Evolutionary conservation across 2,329 filamentous ascomycete genomes (phyloP).

Genomic region (Dactylellina haptotyla): DNA sequence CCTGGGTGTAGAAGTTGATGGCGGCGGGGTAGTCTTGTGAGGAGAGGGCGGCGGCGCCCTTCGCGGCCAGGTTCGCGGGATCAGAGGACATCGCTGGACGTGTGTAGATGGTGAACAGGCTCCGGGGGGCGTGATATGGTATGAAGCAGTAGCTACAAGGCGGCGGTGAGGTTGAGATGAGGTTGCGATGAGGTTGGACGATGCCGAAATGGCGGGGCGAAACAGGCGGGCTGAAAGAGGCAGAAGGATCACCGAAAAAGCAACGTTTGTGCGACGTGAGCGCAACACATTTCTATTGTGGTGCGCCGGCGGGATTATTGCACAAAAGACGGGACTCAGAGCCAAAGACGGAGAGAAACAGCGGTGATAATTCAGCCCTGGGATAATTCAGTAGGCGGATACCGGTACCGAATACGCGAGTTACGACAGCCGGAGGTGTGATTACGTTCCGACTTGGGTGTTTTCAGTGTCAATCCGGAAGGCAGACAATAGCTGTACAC

Average conservation of each 20-base stretch:
- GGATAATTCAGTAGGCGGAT: too few relatives aligned
- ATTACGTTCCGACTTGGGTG: not conserved
- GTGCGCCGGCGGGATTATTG: too few relatives aligned
- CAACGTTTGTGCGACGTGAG: constrained; percentile 19
- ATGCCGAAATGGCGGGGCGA: not conserved
- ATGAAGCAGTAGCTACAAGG: not conserved
- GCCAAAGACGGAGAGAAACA: not conserved
- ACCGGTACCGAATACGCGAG: too few relatives aligned
- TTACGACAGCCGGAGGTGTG: too few relatives aligned
- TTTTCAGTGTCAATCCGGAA: not conserved
- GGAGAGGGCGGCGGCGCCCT: constrained; percentile 69
- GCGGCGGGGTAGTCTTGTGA: constrained; percentile 68
- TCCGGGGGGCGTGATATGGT: not conserved
- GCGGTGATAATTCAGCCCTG: not conserved
- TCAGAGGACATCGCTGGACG: constrained; percentile 32
- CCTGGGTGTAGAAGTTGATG: constrained; percentile 68
- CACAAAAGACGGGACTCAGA: not conserved
- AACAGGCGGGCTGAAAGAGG: not conserved
- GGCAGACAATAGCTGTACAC: not conserved
- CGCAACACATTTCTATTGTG: too few relatives aligned
- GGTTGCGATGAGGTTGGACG: not conserved
- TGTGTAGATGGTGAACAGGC: not conserved
- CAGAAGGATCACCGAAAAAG: constrained; percentile 14
- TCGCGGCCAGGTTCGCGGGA: constrained; percentile 55
- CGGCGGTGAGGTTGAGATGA: not conserved